Evolutionary conservation across 208 protist genomes (phyloP), one percentile per base, ranked within the genome.

Genomic region (Phytomonas serpens): DNA sequence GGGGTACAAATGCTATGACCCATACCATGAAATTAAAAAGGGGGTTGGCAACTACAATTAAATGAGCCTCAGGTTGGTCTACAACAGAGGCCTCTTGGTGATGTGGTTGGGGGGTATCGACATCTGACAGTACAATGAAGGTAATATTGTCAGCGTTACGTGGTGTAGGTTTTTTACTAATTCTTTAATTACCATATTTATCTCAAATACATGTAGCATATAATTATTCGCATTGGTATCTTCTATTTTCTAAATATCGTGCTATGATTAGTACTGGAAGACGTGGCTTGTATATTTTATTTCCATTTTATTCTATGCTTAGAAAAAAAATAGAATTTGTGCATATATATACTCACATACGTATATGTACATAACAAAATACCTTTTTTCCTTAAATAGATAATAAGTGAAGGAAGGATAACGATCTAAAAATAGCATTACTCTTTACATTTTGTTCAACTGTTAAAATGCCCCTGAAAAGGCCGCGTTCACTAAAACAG

Each of bases 381-480:
- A 62, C 72, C 10, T 74, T 64, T 81, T 82, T 77, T 72, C 78
- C 74, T 78, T 79, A 37, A 77, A 69, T 52, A 69, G 61, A 27
- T 31, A 42, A 69, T 63, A 31, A 68, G 47, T 36, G 37, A 62
- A 33, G 27, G 19, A 67, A 67, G 11, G 6, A 67, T 57, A 70
- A 1, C 9, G 36, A 70, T 34, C 47, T 57, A 19, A 57, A 16
- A 57, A 57, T 57, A 19, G 37, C 0, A 51, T 67, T 51, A 36
- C 64, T 31, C 30, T 64, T 64, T 47, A 61, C n/a, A 40, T 64
- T 51, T 66, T 47, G 4, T n/a, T 66, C 42, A 23, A 36, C 42
- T 71, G 51, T 63, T 23, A 33, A 68, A 47, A 96, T 96, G 90
- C 87, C 90, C 33, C 80, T 87, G 0, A 96, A 96, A 71, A 80